Conservation (phyloP, 208 protist genomes). For the Novymonas esmeraldas region DNA sequence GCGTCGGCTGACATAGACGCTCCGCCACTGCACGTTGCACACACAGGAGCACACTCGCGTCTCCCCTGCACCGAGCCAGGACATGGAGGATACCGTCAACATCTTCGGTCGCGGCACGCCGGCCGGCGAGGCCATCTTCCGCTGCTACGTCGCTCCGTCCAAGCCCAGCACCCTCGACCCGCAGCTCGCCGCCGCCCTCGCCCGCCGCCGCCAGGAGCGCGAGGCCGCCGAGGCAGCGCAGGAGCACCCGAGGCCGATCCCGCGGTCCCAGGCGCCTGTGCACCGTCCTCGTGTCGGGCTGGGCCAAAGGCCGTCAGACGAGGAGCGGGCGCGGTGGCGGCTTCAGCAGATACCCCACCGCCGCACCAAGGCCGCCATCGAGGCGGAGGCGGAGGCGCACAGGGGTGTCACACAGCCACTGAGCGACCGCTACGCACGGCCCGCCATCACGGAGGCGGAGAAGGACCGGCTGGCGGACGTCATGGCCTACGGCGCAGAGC, state of each 20-base stretch:
- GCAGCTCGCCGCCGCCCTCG: slow-evolving; percentile 61
- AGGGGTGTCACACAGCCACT: slow-evolving; percentile 21
- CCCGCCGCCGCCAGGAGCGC: slow-evolving; percentile 57
- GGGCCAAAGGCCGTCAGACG: slow-evolving; percentile 36
- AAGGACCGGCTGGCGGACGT: slow-evolving; percentile 85
- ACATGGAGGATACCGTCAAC: slow-evolving; percentile 57
- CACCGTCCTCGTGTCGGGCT: slow-evolving; percentile 65
- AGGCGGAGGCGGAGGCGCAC: slow-evolving; percentile 40
- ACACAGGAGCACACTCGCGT: no score
- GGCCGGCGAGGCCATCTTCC: slow-evolving; percentile 87
- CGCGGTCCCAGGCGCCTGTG: slow-evolving; percentile 80
- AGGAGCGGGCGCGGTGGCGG: slow-evolving; percentile 67
- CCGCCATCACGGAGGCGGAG: slow-evolving; percentile 68
- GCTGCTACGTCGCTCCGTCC: slow-evolving; percentile 70
- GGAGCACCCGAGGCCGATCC: slow-evolving; percentile 72
- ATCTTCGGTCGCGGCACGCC: slow-evolving; percentile 88
- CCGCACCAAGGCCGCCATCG: slow-evolving; percentile 56
- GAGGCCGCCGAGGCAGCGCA: slow-evolving; percentile 66
- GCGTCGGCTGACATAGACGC: no score
- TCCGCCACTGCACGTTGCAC: no score
- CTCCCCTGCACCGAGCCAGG: background rate
- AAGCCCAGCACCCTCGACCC: slow-evolving; percentile 87
- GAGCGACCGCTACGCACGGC: slow-evolving; percentile 36
- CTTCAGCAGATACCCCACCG: slow-evolving; percentile 73
- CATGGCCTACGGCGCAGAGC: slow-evolving; percentile 78